Evolutionary conservation across 1,284 basidiomycete species (phyloP).

Genomic region (Sphagnurus paluster): DNA sequence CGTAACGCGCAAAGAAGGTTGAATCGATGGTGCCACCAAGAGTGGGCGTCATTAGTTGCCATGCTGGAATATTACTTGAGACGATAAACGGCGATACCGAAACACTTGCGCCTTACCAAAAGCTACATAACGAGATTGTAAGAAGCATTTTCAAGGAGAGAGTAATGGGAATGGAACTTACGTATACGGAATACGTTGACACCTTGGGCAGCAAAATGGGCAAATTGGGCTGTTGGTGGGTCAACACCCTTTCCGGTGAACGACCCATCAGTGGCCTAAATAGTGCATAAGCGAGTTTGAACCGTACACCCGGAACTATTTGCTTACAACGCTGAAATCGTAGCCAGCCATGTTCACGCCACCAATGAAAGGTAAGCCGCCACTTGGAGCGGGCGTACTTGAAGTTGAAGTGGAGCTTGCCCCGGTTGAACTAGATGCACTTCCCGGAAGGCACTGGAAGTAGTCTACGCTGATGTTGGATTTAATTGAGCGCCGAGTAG

Average conservation of each 20-base stretch:
- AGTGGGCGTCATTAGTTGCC: constrained; percentile 54
- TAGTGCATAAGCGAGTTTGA: background rate
- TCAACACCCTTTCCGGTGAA: constrained; percentile 14
- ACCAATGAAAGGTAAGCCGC: constrained; percentile 37
- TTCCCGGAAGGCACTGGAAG: too few species aligned
- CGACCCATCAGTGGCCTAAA: constrained; percentile 37
- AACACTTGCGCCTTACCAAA: constrained; percentile 8
- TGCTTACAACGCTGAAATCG: constrained; percentile 28
- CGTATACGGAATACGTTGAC: constrained; percentile 50
- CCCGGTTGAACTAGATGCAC: too few species aligned
- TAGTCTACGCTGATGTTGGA: too few species aligned
- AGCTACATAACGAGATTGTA: constrained; percentile 1
- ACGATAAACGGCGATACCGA: background rate
- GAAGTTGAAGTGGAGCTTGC: too few species aligned
- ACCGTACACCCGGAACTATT: background rate
- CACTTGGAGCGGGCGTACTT: constrained; percentile 13
- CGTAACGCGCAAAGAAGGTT: constrained; percentile 47
- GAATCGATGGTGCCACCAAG: constrained; percentile 47
- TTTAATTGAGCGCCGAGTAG: too few species aligned
- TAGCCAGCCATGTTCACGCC: constrained; percentile 37
- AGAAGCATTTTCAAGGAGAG: background rate
- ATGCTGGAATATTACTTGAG: constrained; percentile 25
- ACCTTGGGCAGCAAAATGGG: constrained; percentile 45
- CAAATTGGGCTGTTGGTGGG: constrained; percentile 41
- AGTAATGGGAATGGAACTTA: constrained; percentile 16